Evolutionary conservation across 495 filamentous ascomycete genomes (phyloP).

Genomic region (Aspergillus cristatus): DNA sequence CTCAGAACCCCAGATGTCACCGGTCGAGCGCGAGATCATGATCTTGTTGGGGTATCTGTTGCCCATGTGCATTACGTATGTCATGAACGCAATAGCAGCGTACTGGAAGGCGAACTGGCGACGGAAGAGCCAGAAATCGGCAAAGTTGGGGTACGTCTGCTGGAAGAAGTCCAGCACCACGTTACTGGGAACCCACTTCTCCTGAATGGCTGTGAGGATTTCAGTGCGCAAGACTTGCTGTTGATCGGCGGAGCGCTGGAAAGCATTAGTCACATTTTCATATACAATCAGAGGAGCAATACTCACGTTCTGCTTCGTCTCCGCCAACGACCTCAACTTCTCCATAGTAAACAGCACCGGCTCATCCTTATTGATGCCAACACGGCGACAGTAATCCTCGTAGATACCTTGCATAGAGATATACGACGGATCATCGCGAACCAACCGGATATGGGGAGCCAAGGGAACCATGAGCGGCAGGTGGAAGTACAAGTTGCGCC

Average conservation of each 20-base stretch:
- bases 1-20: constrained; percentile 95
- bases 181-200: constrained; percentile 75
- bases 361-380: constrained; percentile 85
- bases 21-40: constrained; percentile 76
- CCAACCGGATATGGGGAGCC: constrained; percentile 83
- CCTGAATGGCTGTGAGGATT: constrained; percentile 83
- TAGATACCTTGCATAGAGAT: constrained; percentile 89
- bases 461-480: constrained; percentile 91
- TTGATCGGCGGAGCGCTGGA: constrained; percentile 55
- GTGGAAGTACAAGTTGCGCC: constrained; percentile 91
- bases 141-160: constrained; percentile 74
- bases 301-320: constrained; percentile 54
- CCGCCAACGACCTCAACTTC: constrained; percentile 67
- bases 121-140: constrained; percentile 97
- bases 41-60: constrained; percentile 92
- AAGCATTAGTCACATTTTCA: constrained; percentile 13
- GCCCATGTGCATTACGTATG: constrained; percentile 92
- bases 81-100: constrained; percentile 96
- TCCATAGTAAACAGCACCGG: constrained; percentile 93
- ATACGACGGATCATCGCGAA: constrained; percentile 91
- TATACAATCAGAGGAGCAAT: not conserved
- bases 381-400: constrained; percentile 86
- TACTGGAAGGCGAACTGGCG: constrained; percentile 93
- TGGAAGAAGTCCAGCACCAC: constrained; percentile 86
- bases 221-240: constrained; percentile 65